Conservation (phyloP, 139 green algal genomes). For the Klebsormidium nitens region DNA sequence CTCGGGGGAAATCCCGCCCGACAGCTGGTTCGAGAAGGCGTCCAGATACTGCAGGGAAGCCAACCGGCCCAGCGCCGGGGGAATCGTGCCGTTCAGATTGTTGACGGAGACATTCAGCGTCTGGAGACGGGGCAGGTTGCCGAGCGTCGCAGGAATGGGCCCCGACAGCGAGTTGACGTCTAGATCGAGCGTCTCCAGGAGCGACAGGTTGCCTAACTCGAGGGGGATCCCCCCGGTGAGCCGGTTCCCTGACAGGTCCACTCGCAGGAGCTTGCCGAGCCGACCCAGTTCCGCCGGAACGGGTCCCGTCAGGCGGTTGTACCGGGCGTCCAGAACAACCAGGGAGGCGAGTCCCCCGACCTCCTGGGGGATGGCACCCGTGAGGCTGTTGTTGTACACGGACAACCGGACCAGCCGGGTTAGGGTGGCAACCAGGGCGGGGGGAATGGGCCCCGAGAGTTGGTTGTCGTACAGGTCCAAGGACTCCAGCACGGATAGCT, state of each 20-base stretch:
- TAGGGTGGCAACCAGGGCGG: too few relatives aligned
- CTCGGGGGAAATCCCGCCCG: background rate
- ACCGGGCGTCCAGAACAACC: background rate
- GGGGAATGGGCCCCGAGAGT: too few relatives aligned
- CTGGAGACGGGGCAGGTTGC: background rate
- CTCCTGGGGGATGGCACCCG: slow-evolving; percentile 5
- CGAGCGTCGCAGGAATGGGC: too few relatives aligned
- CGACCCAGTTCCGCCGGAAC: background rate
- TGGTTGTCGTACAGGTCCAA: too few relatives aligned
- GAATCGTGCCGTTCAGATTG: too few relatives aligned
- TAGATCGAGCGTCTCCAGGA: background rate
- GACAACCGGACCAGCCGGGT: background rate
- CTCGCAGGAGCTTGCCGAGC: too few relatives aligned
- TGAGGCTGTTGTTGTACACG: slow-evolving; percentile 16
- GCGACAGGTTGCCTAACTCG: background rate
- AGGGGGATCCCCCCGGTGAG: too few relatives aligned
- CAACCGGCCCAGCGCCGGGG: background rate
- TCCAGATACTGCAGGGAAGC: too few relatives aligned
- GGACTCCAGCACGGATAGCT: too few relatives aligned
- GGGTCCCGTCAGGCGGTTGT: slow-evolving; percentile 5
- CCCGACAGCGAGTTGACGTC: too few relatives aligned
- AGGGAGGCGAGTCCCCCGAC: slow-evolving; percentile 2
- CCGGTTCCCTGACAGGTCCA: too few relatives aligned
- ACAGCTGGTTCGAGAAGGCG: background rate
- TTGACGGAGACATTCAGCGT: slow-evolving; percentile 10